Evolutionary conservation across 257 asterid species (phyloP).

Genomic region (Handroanthus guayacan): DNA sequence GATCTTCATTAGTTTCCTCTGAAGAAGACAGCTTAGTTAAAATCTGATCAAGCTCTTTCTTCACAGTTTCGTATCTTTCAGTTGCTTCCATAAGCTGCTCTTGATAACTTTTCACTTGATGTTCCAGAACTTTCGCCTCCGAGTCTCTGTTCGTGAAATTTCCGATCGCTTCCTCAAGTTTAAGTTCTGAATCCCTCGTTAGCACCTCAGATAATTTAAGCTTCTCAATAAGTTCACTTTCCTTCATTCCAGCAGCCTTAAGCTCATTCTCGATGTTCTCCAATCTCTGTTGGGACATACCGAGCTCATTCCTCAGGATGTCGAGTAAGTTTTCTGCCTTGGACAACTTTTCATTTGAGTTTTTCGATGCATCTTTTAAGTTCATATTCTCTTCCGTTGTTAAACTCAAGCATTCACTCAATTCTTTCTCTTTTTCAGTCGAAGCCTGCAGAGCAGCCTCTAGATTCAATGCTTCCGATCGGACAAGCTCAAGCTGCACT

Average conservation of each 20-base stretch:
- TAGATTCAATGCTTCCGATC: conserved; percentile 48
- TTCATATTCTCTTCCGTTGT: conserved; percentile 55
- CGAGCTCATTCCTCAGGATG: conserved; percentile 50
- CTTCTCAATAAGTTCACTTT: conserved; percentile 54
- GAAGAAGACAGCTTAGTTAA: conserved; percentile 48
- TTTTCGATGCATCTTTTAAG: conserved; percentile 49
- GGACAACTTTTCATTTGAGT: conserved; percentile 52
- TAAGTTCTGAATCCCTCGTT: conserved; percentile 53
- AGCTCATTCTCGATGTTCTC: conserved; percentile 59
- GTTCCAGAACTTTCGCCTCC: conserved; percentile 59
- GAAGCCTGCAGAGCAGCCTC: conserved; percentile 52
- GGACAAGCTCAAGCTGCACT: conserved; percentile 49
- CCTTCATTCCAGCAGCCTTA: conserved; percentile 49
- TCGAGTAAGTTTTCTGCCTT: conserved; percentile 56
- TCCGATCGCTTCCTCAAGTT: conserved; percentile 58
- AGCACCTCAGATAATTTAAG: conserved; percentile 59
- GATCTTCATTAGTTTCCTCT: conserved; percentile 47
- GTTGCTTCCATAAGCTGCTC: conserved; percentile 54
- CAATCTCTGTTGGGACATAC: conserved; percentile 50
- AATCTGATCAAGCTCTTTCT: conserved; percentile 56
- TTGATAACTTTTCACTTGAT: conserved; percentile 52
- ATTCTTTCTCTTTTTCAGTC: conserved; percentile 54
- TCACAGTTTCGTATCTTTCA: conserved; percentile 45
- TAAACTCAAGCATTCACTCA: conserved; percentile 46
- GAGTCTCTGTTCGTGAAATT: conserved; percentile 58